Base-by-base conservation (phyloP, 2,329 filamentous ascomycete species). In the Pseudogymnoascus sp. region DNA sequence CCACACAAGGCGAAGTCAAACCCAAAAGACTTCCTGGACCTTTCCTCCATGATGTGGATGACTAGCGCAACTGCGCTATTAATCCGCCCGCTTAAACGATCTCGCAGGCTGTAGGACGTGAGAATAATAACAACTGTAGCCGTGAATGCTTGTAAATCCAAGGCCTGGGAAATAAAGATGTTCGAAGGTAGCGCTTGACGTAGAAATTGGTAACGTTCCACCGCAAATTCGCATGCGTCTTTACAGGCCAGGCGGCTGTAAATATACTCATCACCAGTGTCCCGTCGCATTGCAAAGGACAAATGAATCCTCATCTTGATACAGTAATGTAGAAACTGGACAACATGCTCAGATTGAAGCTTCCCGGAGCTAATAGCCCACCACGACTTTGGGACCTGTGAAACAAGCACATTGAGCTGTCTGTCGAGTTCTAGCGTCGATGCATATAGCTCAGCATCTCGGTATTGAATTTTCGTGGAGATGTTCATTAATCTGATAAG, bases 351-450 rank as follows among this genome's bases (percentile, higher is more conserved):
- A 58, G 64, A n/a, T 14, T 60, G 59, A 25, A 67, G 28, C 18
- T 60, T 5, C 14, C 62, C 49, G n/a, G 14, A 18, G 37, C 45
- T 41, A 33, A 14, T 9, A 21, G 33, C 40, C 65, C 65, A 68
- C 65, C 69, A 69, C 12, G 65, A 65, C 21, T 64, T 62, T 7
- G 71, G 69, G 7, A 68, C 69, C 7, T 65, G 25, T 11, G 67
- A 65, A 18, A 68, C 67, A 40, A 73, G 62, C 2, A 55, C 63
- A 11, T 68, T 68, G 18, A 73, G 61, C 35, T 69, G 64, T 49
- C 68, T 66, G 25, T 72, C 71, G 12, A 69, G 65, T n/a, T 65
- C 63, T 43, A 73, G 61, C 16, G 69, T 68, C 37, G 65, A 67
- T 5, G 65, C 63, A 21, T 70, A 68, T 6, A 69, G 55, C 40